These are phyloP conservation scores for Phytophthora melonis DNA, from an alignment of 352 stramenopile species.

Conservation along the genomic window DNA sequence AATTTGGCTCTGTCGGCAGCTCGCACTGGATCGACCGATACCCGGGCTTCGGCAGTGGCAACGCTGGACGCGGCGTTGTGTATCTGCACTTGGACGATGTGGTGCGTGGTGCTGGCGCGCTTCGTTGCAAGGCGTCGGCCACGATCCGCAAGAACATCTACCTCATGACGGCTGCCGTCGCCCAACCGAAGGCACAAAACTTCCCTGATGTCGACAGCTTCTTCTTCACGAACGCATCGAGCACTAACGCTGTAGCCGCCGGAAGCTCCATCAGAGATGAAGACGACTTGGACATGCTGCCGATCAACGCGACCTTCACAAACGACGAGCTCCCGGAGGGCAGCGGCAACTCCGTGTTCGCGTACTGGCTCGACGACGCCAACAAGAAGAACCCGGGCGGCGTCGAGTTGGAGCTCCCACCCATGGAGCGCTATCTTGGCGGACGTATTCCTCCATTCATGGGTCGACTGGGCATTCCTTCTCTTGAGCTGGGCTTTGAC, in stretches of 20 bases:
- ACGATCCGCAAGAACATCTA: slow-evolving; percentile 83
- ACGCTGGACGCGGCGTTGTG: slow-evolving; percentile 69
- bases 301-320: slow-evolving; percentile 74
- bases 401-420: slow-evolving; percentile 56
- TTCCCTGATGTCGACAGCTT: slow-evolving; percentile 56
- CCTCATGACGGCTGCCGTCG: slow-evolving; percentile 72
- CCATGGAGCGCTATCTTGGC: slow-evolving; percentile 48
- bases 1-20: slow-evolving; percentile 82
- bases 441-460: slow-evolving; percentile 81
- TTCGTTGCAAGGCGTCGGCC: slow-evolving; percentile 76
- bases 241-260: not conserved
- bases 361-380: slow-evolving; percentile 73
- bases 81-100: slow-evolving; percentile 81
- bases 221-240: slow-evolving; percentile 47
- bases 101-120: slow-evolving; percentile 68
- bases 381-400: slow-evolving; percentile 34
- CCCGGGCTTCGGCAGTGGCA: slow-evolving; percentile 51
- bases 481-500: slow-evolving; percentile 79
- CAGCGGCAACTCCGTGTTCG: slow-evolving; percentile 70
- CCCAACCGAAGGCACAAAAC: slow-evolving; percentile 67
- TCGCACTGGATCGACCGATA: slow-evolving; percentile 88
- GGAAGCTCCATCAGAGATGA: slow-evolving; percentile 44
- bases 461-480: slow-evolving; percentile 73
- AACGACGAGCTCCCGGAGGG: slow-evolving; percentile 69
- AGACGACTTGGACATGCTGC: slow-evolving; percentile 50